Percentiles rank a stretch among this genome's conserved stretches.
Evolutionary conservation across 2,329 filamentous ascomycete genomes (phyloP).

Genomic region (Pezicula neosporulosa): DNA sequence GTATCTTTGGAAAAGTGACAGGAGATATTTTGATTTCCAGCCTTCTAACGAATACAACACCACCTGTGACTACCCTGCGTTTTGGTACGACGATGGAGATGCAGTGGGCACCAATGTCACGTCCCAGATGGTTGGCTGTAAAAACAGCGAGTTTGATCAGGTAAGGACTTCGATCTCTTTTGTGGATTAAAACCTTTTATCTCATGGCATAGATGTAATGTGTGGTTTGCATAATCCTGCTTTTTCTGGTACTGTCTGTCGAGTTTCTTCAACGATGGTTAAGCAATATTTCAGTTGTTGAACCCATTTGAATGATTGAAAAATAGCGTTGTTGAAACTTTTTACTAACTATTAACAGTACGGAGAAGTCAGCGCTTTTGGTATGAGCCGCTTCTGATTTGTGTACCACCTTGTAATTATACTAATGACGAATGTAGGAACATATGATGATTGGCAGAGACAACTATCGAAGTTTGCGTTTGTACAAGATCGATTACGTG

Average conservation of each 20-base stretch:
- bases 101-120: slow-evolving; percentile 44
- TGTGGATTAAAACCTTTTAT: background rate
- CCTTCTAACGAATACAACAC: slow-evolving; percentile 52
- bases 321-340: no score
- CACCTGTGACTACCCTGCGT: slow-evolving; percentile 54
- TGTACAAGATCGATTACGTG: slow-evolving; percentile 62
- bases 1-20: slow-evolving; percentile 50
- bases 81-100: slow-evolving; percentile 56
- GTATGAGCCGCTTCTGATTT: background rate
- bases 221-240: no score
- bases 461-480: slow-evolving; percentile 63
- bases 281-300: no score
- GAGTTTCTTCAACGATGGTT: no score
- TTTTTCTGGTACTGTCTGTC: no score
- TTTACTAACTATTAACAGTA: background rate
- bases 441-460: slow-evolving; percentile 42
- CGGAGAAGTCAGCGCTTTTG: background rate
- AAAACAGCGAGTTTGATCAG: slow-evolving; percentile 59
- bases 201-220: no score
- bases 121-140: slow-evolving; percentile 49
- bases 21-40: slow-evolving; percentile 56
- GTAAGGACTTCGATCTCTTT: slow-evolving; percentile 5
- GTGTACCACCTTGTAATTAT: no score
- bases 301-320: no score
- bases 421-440: no score